A percentile compares a stretch with the other conserved stretches of the same genome.
phyloP scores from a whole-genome alignment of 108 stramenopile genomes.

The Cyclotella distinguenda region DNA sequence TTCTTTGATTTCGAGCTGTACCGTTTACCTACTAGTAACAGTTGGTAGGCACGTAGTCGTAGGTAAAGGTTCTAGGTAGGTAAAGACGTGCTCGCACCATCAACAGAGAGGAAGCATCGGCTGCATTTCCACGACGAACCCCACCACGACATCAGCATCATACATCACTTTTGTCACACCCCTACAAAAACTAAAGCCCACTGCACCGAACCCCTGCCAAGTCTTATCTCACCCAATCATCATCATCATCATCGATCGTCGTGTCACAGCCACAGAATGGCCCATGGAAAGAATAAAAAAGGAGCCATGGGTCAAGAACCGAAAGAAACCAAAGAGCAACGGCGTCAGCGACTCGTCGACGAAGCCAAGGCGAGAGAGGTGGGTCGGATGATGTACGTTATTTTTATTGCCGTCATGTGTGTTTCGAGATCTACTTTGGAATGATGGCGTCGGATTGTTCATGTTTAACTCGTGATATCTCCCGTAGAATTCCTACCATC shows the following conservation, averaged over 20 bases:
- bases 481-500: neutral
- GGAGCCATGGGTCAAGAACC: constrained; percentile 18
- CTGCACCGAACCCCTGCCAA: no score
- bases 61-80: no score
- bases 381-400: neutral
- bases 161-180: no score
- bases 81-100: no score
- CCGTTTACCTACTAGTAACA: no score
- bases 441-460: neutral
- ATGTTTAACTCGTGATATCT: neutral
- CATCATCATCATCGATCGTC: neutral
- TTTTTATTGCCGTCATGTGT: neutral
- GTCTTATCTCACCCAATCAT: neutral
- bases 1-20: no score
- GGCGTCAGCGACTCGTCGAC: constrained; percentile 24
- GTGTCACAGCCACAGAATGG: constrained; percentile 1
- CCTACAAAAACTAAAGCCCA: no score
- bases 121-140: no score
- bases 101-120: no score
- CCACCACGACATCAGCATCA: no score
- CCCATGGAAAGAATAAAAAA: constrained; percentile 32
- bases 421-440: neutral
- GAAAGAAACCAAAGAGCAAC: constrained; percentile 34
- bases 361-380: constrained; percentile 34
- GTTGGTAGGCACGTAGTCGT: no score